A percentile compares a stretch with the other conserved stretches of the same genome.
Conservation (phyloP, 2,329 filamentous ascomycete genomes). For the Calonectria hawksworthii region DNA sequence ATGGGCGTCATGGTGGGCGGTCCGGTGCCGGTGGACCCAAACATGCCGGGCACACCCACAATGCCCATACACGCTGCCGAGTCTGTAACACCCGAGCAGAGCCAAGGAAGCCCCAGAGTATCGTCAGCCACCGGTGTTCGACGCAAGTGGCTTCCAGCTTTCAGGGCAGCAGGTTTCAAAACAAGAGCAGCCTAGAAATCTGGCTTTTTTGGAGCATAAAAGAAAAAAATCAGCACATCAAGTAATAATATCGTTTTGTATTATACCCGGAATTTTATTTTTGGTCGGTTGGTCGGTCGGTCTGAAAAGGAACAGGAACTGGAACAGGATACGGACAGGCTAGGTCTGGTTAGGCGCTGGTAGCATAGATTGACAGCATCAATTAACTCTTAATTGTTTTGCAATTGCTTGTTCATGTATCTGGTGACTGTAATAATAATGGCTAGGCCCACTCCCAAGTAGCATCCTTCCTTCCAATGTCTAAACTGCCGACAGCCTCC, state of each 20-base stretch:
- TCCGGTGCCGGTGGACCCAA: constrained; percentile 30
- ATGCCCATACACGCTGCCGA: constrained; percentile 23
- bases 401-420: not conserved
- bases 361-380: constrained; percentile 42
- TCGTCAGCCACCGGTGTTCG: constrained; percentile 45
- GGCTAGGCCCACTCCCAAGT: constrained; percentile 47
- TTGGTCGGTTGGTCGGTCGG: not conserved
- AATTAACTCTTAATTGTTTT: constrained; percentile 26
- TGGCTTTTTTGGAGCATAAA: constrained; percentile 31
- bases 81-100: constrained; percentile 31
- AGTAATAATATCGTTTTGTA: constrained; percentile 37
- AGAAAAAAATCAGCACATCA: constrained; percentile 16
- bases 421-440: not conserved
- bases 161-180: constrained; percentile 45
- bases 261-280: constrained; percentile 30
- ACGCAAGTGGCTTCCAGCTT: constrained; percentile 54
- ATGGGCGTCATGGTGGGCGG: constrained; percentile 22
- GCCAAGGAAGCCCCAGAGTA: constrained; percentile 30
- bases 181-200: constrained; percentile 45
- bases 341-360: constrained; percentile 26
- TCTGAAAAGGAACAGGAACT: constrained; percentile 23
- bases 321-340: constrained; percentile 22
- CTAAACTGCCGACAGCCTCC: constrained; percentile 54
- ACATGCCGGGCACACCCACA: constrained; percentile 36
- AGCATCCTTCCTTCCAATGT: constrained; percentile 39